Evolutionary conservation across 2,329 filamentous ascomycete species (phyloP).

Genomic region (Fusarium redolens): DNA sequence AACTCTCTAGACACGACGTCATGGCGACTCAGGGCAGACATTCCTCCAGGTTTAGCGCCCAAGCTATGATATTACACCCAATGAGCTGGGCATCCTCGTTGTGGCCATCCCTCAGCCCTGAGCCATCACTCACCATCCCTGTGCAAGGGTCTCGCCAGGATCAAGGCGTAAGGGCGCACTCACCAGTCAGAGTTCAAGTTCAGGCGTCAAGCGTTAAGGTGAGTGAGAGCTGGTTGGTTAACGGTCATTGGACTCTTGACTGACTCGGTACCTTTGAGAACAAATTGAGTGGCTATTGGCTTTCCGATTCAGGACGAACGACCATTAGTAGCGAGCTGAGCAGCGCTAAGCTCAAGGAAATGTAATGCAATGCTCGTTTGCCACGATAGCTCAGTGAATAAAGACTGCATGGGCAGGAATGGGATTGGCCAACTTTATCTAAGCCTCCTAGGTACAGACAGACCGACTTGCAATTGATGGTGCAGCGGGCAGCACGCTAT

Average conservation of each 20-base stretch:
- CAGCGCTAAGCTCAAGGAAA: conserved; percentile 22
- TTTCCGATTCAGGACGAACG: conserved; percentile 16
- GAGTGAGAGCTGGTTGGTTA: conserved; percentile 13
- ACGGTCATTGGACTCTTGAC: conserved; percentile 16
- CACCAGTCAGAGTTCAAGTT: conserved; percentile 16
- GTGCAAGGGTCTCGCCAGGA: conserved; percentile 21
- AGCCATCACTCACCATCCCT: conserved; percentile 16
- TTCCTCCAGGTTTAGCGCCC: conserved; percentile 12
- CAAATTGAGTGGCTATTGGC: conserved; percentile 33
- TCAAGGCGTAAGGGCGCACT: neutral
- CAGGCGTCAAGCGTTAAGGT: conserved; percentile 29
- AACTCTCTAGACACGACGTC: conserved; percentile 24
- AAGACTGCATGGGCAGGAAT: conserved; percentile 7
- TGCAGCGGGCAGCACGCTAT: neutral
- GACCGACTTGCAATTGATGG: neutral
- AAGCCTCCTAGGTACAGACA: conserved; percentile 27
- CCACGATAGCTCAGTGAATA: neutral
- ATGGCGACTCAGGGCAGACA: conserved; percentile 20
- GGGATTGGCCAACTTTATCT: conserved; percentile 22
- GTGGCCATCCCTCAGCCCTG: conserved; percentile 9
- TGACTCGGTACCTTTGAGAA: conserved; percentile 25
- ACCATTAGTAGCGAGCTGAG: conserved; percentile 2
- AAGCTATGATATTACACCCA: conserved; percentile 17
- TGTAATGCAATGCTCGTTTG: conserved; percentile 7
- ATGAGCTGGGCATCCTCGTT: conserved; percentile 35